A percentile compares a stretch with the other conserved stretches of the same genome.
phyloP scores from a whole-genome alignment of 2,329 filamentous ascomycete species.

The Pseudohalonectria lignicola region DNA sequence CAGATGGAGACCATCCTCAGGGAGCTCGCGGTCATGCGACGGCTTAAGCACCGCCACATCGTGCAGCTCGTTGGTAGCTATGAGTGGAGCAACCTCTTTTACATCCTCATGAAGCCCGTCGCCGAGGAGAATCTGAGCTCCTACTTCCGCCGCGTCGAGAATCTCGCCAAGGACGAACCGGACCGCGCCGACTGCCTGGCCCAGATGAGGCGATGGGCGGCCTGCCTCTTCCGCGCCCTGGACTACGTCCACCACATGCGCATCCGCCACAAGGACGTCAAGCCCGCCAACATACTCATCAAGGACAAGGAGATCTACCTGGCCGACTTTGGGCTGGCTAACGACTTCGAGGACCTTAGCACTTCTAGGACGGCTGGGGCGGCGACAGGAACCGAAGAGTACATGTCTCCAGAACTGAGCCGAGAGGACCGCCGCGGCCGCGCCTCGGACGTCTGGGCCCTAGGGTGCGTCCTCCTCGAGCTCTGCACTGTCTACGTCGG shows the following conservation, averaged over 20 bases:
- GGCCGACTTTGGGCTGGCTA: conserved; percentile 6
- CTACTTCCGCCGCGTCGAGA: too few relatives aligned
- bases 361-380: background rate
- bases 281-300: conserved; percentile 8
- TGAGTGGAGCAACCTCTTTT: conserved; percentile 26
- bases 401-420: too few relatives aligned
- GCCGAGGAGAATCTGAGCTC: conserved; percentile 31
- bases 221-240: conserved; percentile 3
- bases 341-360: background rate
- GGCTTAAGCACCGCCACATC: conserved; percentile 35
- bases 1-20: too few relatives aligned
- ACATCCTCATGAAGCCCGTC: conserved; percentile 34
- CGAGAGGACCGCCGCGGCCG: background rate
- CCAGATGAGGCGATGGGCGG: background rate
- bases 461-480: conserved; percentile 2
- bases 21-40: too few relatives aligned
- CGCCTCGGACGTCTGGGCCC: background rate
- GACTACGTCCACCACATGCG: conserved; percentile 3
- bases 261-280: conserved; percentile 4
- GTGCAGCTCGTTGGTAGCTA: conserved; percentile 36
- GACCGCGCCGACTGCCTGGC: background rate
- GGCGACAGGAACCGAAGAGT: background rate
- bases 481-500: too few relatives aligned
- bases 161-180: background rate
- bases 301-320: conserved; percentile 2